phyloP scores from a whole-genome alignment of 805 yeast species.

The Kodamaea lidongshanica region DNA sequence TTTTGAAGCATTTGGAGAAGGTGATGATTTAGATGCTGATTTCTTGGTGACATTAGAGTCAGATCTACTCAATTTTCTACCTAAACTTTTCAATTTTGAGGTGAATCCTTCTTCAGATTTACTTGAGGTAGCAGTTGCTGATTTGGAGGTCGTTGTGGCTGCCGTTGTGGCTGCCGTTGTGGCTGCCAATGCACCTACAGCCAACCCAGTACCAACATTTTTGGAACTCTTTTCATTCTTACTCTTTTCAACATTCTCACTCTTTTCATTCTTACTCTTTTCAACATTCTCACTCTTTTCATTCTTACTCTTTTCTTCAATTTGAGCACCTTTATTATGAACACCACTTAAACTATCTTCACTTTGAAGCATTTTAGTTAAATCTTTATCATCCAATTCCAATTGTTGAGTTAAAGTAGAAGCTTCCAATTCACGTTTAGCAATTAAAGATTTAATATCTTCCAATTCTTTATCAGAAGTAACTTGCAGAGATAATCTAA shows the following conservation, averaged over 20 bases:
- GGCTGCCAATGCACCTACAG: slow-evolving; percentile 25
- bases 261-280: no score
- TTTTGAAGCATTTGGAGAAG: background rate
- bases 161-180: slow-evolving; percentile 23
- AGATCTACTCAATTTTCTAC: slow-evolving; percentile 12
- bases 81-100: slow-evolving; percentile 13
- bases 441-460: slow-evolving; percentile 25
- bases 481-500: slow-evolving; percentile 21
- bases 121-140: slow-evolving; percentile 17
- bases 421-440: slow-evolving; percentile 29
- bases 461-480: slow-evolving; percentile 17
- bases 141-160: slow-evolving; percentile 16
- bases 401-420: slow-evolving; percentile 26
- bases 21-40: background rate
- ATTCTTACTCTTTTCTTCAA: no score
- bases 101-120: slow-evolving; percentile 2
- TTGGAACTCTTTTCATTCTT: no score
- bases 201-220: slow-evolving; percentile 15
- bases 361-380: slow-evolving; percentile 10
- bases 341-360: slow-evolving; percentile 7
- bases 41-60: slow-evolving; percentile 1
- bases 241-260: no score
- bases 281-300: no score
- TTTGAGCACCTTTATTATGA: no score
- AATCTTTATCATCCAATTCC: slow-evolving; percentile 27